Evolutionary conservation across 805 yeast species (phyloP).

Genomic region (Kregervanrija pseudodelftensis): DNA sequence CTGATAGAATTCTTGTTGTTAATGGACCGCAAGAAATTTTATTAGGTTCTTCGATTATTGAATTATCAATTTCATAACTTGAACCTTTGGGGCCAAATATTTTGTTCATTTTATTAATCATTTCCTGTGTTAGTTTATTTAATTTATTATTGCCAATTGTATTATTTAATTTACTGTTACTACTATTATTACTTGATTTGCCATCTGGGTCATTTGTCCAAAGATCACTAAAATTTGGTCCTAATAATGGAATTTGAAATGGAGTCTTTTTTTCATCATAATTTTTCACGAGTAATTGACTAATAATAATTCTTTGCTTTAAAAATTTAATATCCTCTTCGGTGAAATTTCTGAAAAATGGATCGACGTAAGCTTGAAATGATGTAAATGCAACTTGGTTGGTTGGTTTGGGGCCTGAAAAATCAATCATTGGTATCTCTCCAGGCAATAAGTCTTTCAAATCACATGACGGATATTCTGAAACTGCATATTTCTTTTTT

Average conservation of each 20-base stretch:
- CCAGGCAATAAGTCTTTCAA: constrained; percentile 78
- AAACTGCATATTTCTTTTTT: constrained; percentile 76
- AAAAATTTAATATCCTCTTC: constrained; percentile 80
- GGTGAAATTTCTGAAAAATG: constrained; percentile 65
- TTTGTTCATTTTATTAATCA: constrained; percentile 17
- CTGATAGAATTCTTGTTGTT: constrained; percentile 75
- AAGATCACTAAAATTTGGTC: constrained; percentile 70
- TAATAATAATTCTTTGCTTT: constrained; percentile 51
- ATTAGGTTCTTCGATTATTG: constrained; percentile 58
- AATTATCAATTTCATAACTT: constrained; percentile 51
- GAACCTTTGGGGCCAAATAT: constrained; percentile 48
- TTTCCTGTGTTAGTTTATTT: constrained; percentile 18
- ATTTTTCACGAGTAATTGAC: constrained; percentile 36
- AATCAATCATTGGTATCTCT: constrained; percentile 77
- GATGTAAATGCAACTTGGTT: constrained; percentile 92
- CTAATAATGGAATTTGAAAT: constrained; percentile 76
- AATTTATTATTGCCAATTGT: constrained; percentile 10
- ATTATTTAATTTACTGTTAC: no score
- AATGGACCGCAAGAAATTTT: constrained; percentile 82
- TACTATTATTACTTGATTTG: background rate
- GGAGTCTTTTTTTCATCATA: constrained; percentile 69
- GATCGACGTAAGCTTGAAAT: constrained; percentile 77
- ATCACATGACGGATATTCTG: constrained; percentile 80
- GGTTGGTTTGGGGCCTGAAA: constrained; percentile 72
- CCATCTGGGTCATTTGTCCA: constrained; percentile 79